phyloP scores from a whole-genome alignment of 345 rosid genomes.

The Noccaea caerulescens region DNA sequence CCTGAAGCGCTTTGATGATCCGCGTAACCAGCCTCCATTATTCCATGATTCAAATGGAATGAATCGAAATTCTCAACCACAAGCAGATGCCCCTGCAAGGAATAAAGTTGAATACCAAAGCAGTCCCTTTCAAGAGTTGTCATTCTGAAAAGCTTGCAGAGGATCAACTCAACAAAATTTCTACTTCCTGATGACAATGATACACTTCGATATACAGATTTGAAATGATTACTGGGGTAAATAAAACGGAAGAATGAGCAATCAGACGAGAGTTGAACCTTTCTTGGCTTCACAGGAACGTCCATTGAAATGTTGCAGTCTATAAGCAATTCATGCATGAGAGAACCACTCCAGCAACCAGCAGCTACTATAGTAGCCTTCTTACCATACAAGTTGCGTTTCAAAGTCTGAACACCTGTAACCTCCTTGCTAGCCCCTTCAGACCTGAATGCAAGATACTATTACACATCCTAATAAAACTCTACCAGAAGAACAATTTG shows the following conservation, averaged over 20 bases:
- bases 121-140: conserved; percentile 16
- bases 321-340: conserved; percentile 60
- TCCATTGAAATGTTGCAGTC: conserved; percentile 51
- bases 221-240: background rate
- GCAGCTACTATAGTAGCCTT: conserved; percentile 80
- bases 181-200: conserved; percentile 1
- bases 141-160: background rate
- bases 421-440: conserved; percentile 51
- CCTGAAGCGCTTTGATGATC: conserved; percentile 54
- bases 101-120: background rate
- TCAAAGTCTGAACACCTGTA: conserved; percentile 68
- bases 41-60: conserved; percentile 73
- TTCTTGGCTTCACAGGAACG: conserved; percentile 84
- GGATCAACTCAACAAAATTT: background rate
- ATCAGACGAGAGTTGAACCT: conserved; percentile 51
- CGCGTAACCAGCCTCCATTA: conserved; percentile 81
- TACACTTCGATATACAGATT: background rate
- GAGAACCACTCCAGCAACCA: conserved; percentile 89
- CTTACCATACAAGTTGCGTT: conserved; percentile 59
- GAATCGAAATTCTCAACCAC: conserved; percentile 71
- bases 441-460: conserved; percentile 48
- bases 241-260: background rate
- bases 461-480: conserved; percentile 6
- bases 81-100: conserved; percentile 79
- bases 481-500: background rate